Evolutionary conservation across 2,329 filamentous ascomycete genomes (phyloP), one percentile per base, ranked within the genome.

Genomic region (Cercospora zeina): DNA sequence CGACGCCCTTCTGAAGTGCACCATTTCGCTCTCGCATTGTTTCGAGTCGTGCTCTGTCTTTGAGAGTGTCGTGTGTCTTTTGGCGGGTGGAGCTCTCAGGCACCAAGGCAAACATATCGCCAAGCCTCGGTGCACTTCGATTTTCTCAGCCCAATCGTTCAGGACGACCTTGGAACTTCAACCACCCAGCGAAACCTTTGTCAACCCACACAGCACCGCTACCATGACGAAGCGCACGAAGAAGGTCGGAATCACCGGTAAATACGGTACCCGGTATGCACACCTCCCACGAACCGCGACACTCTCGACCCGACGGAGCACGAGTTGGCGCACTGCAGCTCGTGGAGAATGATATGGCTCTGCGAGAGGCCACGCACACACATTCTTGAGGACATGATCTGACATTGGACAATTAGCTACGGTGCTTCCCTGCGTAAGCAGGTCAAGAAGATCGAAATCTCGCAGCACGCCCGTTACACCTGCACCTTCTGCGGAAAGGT

Each of bases 391-490:
- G 31, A 56, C 33, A 54, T 39, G 21, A 56, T 62, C 67, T 68
- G 63, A 68, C 63, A 31, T 9, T 51, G 33, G 3, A 21, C 14
- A 21, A 49, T 54, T 74, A 93, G 91, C 87, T 96, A 96, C 83
- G 95, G 93, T 93, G 93, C 95, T 80, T 97, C 95, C 77, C 91
- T 97, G 83, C 91, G 93, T 84, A 97, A 97, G 88, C 93, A 91
- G 93, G 89, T 95, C 79, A 97, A 97, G 91, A 97, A 97, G 90
- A 96, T 97, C 89, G 95, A 97, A 89, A 90, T 97, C 81, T 90
- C 91, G 77, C 95, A 97, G 83, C 95, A 99, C 86, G 91, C 92
- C 84, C 89, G 89, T 81, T 97, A 97, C 81, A 88, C 88, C 78
- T 97, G 93, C 88, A 93, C 93, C 72, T 99, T 97, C 90, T 96